Evolutionary conservation across 352 stramenopile species (phyloP), one percentile per base, ranked within the genome.

Genomic region (Globisporangium lucens): DNA sequence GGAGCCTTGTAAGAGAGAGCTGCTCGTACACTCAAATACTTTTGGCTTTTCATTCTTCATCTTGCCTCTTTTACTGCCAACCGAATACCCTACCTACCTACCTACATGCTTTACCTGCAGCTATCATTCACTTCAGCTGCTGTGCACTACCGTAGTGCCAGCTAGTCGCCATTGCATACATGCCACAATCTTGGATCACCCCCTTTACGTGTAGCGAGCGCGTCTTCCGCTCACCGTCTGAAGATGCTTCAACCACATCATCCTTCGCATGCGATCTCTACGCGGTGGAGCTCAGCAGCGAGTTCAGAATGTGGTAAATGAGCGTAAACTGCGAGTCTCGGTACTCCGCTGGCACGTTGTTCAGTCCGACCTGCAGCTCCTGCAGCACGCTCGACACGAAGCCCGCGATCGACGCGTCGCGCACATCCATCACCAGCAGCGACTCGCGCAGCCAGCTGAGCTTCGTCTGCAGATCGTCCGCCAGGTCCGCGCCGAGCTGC

Each of bases 301-400:
- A 95, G 70, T 93, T 95, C 17, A 95, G 75, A 63, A 95, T 88
- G 71, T 95, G 87, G 70, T 91, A 85, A 66, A 95, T 72, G 1
- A 95, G 79, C 46, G 77, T 93, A 68, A 89, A 92, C 80, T 95
- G 87, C 65, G 85, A 93, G 67, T 95, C 85, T 33, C 84, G 82
- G 53, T 71, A 77, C 47, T 89, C 69, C 29, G 41, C 49, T 2
- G 85, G 83, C 6, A 95, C 82, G 61, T 75, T 72, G 67, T 89
- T 87, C 15, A 93, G 66, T 12, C 76, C 82, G 47, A 70, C 72
- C 67, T 93, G 80, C 13, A 95, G 71, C 67, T 95, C 87, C 61
- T 91, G 82, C 15, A 95, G 74, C 53, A 95, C 87, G 30, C 81
- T 89, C 29, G 81, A 79, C 27, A 94, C 85, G 49, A 94, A 95